Base-by-base conservation (phyloP, 2,329 filamentous ascomycete species). In the Harringtonia lauricola region DNA sequence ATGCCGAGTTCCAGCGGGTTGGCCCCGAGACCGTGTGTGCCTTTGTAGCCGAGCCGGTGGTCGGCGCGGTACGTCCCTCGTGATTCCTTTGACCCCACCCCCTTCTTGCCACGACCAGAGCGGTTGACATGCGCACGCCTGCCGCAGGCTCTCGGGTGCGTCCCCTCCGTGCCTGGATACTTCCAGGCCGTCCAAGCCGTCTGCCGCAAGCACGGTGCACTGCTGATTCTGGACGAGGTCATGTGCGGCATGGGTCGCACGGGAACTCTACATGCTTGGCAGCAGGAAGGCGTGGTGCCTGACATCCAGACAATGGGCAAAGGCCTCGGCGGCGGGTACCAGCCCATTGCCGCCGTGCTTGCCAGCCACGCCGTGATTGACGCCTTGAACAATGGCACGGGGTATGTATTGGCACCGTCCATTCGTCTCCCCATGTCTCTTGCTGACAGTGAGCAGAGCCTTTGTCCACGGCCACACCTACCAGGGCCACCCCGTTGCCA, bases 1-100 rank as follows among this genome's bases (percentile, higher is more conserved):
- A 86, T 8, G 66, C 62, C 2, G 79, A 84, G 50, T 86, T 89
- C 49, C 65, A 71, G 46, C 61, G 68, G 2, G 56, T 85, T 1
- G 83, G 81, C 0, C 72, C 81, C 0, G 67, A 77, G 0, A 82
- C 67, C 0, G 79, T 88, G 1, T 81, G 77, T 42, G 83, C 79
- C 1, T 86, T 89, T 53, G 68, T 87, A 21, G 79, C 80, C 1
- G 84, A 89, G 58, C 79, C 83, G 0, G 70, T 89, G 1, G 81
- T 83, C 14, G 83, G 84, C 3, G 81, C 83, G 29, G 79, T 83
- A 68, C 60, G 64, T 59, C 4, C 22, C 19, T 28, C 9, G 33
- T 28, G 13, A 26, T 47, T 45, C 15, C 46, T 39, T n/a, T n/a
- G n/a, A n/a, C n/a, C n/a, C n/a, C n/a, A n/a, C n/a, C n/a, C n/a